Percentiles rank a stretch among this genome's conserved stretches.
phyloP scores from a whole-genome alignment of 2,329 filamentous ascomycete genomes.

The Penicillium sp. region DNA sequence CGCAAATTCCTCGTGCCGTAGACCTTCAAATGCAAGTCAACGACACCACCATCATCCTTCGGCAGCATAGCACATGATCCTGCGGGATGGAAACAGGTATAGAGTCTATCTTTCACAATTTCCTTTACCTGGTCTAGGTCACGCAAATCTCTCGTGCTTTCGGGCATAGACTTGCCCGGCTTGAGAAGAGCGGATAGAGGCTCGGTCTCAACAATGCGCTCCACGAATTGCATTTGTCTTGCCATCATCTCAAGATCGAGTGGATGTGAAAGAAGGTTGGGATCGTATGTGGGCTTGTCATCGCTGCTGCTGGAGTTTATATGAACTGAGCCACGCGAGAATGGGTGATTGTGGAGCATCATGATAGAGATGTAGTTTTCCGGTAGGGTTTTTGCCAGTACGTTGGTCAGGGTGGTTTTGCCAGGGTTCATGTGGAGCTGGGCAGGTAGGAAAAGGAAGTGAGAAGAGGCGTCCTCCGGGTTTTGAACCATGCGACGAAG shows the following conservation, averaged over 20 bases:
- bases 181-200: constrained; percentile 23
- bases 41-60: constrained; percentile 29
- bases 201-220: constrained; percentile 21
- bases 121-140: constrained; percentile 21
- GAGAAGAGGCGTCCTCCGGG: constrained; percentile 3
- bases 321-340: constrained; percentile 34
- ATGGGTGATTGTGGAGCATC: constrained; percentile 32
- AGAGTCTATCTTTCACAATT: constrained; percentile 22
- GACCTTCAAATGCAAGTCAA: constrained; percentile 28
- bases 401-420: constrained; percentile 13
- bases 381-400: constrained; percentile 13
- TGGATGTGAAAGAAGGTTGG: constrained; percentile 46
- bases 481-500: constrained; percentile 16
- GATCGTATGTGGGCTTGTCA: constrained; percentile 45
- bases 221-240: constrained; percentile 28
- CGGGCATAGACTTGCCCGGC: constrained; percentile 12
- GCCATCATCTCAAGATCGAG: constrained; percentile 46
- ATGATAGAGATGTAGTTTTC: constrained; percentile 25
- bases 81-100: constrained; percentile 30
- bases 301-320: constrained; percentile 32
- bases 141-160: constrained; percentile 7
- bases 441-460: constrained; percentile 18
- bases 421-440: constrained; percentile 19
- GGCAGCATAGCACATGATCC: constrained; percentile 38
- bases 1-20: constrained; percentile 34